Base-by-base conservation (phyloP, 106 monocot genomes). In the Narthecium ossifragum region DNA sequence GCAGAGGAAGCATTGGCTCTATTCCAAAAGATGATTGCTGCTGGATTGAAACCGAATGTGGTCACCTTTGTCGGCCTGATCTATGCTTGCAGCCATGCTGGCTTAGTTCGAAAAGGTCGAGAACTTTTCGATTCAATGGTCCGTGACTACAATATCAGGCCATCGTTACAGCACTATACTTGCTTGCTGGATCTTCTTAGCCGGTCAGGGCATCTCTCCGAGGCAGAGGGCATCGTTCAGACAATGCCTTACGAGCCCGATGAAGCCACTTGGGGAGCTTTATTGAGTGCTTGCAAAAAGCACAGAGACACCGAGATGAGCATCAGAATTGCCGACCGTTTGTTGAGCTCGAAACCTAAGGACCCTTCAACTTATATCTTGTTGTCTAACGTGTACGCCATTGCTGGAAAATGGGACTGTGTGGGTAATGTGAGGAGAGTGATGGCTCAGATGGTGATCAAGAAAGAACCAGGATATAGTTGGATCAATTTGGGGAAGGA, bases 1-100 rank as follows among this genome's bases (percentile, higher is more conserved):
- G 80, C 90, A 1, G 46, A 68, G 22, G 65, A 62, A 6, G 90
- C 78, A 30, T 49, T 96, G 14, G 46, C 10, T 23, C 55, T 96
- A 13, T 96, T 79, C 30, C 66, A 80, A 29, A 45, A 51, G 60
- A 96, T 96, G 94, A 54, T 77, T 51, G 21, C 18, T 22, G 64
- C 46, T 0, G 70, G 80, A 41, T 64, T 73, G 32, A 77, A 48
- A 54, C 94, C 94, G 1, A 96, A 96, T 45, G 86, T 80, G 64
- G 86, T 78, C 37, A 96, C 96, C 12, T 96, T 96, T 49, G 62
- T 81, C 0, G 90, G 83, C 8, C 36, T 96, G 58, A 51, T 96
- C 4, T 76, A 90, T 43, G 90, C 90, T 28, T 96, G 96, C 37
- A 86, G 96, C 51, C 96, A 96, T 69, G 75, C 69, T 0, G 86